phyloP scores from a whole-genome alignment of 495 filamentous ascomycete species.

The Chaetomidium leptoderma region DNA sequence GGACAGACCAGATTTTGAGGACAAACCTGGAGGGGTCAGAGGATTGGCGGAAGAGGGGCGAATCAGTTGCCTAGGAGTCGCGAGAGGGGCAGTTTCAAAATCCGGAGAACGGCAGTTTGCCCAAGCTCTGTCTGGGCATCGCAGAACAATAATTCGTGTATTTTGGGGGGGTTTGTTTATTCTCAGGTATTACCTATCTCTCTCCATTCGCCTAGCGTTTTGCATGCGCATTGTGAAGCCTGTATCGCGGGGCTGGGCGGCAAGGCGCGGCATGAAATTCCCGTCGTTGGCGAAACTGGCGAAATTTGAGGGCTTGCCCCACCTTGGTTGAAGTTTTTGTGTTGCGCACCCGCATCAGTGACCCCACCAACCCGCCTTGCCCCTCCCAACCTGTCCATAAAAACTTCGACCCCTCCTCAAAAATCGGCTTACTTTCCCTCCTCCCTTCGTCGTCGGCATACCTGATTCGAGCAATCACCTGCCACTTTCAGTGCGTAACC shows the following conservation, averaged over 20 bases:
- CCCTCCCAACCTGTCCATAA: conserved; percentile 29
- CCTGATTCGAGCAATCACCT: conserved; percentile 38
- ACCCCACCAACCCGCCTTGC: conserved; percentile 26
- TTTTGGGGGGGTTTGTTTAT: neutral
- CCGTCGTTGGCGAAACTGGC: too few species aligned
- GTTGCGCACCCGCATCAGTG: conserved; percentile 25
- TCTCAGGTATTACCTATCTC: neutral
- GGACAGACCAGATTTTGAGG: neutral
- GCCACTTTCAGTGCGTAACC: conserved; percentile 29
- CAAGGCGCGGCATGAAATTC: conserved; percentile 26
- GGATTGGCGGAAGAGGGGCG: conserved; percentile 13
- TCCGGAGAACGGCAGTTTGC: neutral
- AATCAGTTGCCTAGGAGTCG: conserved; percentile 12
- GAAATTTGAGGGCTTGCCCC: conserved; percentile 30
- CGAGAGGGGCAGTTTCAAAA: conserved; percentile 18
- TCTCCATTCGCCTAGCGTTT: neutral
- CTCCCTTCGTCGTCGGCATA: conserved; percentile 36
- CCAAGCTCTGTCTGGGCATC: neutral
- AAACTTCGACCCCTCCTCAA: conserved; percentile 32
- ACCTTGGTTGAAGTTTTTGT: conserved; percentile 27
- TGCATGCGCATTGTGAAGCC: conserved; percentile 11
- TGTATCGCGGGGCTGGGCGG: conserved; percentile 21
- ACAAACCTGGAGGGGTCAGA: too few species aligned
- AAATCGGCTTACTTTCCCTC: conserved; percentile 23
- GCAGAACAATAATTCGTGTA: neutral